Base-by-base conservation (phyloP, 2,329 filamentous ascomycete genomes). In the Diaporthe batatas region DNA sequence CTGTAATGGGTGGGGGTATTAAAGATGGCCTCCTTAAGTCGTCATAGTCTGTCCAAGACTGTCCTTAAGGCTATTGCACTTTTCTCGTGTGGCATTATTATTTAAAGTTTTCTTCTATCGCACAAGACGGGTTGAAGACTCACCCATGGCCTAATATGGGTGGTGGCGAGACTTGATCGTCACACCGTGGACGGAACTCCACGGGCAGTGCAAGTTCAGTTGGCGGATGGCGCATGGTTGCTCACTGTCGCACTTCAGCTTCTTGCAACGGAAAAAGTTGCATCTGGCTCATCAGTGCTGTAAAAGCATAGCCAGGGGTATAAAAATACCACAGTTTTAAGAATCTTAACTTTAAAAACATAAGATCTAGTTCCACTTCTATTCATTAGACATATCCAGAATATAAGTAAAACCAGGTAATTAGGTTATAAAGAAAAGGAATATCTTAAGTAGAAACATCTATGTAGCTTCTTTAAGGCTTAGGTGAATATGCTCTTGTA, bases 171-270 rank as follows among this genome's bases (percentile, higher is more conserved):
- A 72, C 65, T 25, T 73, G 73, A 16, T 77, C 77, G 7, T 76
- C 72, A 68, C 80, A n/a, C n/a, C n/a, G n/a, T n/a, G n/a, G n/a
- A 81, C 11, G 73, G 32, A 32, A 79, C 68, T 0, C 77, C 75
- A 21, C 80, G 78, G 8, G 77, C 71, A 16, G 74, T 70, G 57
- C 80, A 81, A n/a, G n/a, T n/a, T n/a, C n/a, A n/a, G n/a, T n/a
- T n/a, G n/a, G n/a, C n/a, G n/a, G 59, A 76, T 80, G 14, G 75
- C 76, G 51, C 80, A 81, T 6, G 80, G 80, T 25, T 73, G 54
- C 2, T 54, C 72, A 21, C 79, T 76, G 71, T 80, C 79, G 68
- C 80, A 81, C 72, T 81, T 81, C 58, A 81, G 76, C 75, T 81
- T 81, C 72, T 79, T 81, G 34, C 59, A 74, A 16, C 80, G 77